phyloP scores from a whole-genome alignment of 768 basidiomycete genomes.

The Podaxis mareebaensis region DNA sequence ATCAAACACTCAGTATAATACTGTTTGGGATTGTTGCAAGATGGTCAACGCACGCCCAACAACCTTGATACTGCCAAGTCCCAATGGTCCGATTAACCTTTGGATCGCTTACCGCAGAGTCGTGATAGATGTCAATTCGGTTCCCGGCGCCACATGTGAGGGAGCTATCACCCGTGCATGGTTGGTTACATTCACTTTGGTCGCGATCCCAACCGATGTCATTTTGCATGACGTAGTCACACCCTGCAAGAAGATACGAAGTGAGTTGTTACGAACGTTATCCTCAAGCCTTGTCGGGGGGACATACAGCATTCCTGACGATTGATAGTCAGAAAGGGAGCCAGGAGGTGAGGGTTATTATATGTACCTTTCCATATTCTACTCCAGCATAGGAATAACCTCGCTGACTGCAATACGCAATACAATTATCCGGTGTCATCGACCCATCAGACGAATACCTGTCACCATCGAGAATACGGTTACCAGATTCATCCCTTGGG shows the following conservation, averaged over 20 bases:
- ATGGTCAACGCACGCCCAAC: conserved; percentile 26
- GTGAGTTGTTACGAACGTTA: background rate
- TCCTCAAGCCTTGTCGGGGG: background rate
- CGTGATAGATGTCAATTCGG: conserved; percentile 46
- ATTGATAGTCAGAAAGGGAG: no score
- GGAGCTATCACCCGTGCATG: conserved; percentile 42
- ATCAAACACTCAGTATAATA: background rate
- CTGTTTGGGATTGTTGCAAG: background rate
- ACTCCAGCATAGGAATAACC: background rate
- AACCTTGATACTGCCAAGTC: conserved; percentile 50
- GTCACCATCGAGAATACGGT: background rate
- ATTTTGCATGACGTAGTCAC: background rate
- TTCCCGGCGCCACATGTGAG: conserved; percentile 46
- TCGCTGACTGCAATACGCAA: background rate
- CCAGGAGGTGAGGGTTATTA: background rate
- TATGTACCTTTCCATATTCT: background rate
- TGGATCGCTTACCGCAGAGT: conserved; percentile 36
- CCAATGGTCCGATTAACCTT: conserved; percentile 40
- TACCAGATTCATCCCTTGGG: background rate
- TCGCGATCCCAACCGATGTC: background rate
- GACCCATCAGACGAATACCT: background rate
- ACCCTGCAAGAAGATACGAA: background rate
- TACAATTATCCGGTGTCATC: background rate
- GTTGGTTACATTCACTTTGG: conserved; percentile 35
- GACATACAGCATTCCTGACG: background rate